These are phyloP conservation scores for Zasmidium citrigriseum DNA, from an alignment of 2,329 filamentous ascomycete species.

Conservation along the genomic window DNA sequence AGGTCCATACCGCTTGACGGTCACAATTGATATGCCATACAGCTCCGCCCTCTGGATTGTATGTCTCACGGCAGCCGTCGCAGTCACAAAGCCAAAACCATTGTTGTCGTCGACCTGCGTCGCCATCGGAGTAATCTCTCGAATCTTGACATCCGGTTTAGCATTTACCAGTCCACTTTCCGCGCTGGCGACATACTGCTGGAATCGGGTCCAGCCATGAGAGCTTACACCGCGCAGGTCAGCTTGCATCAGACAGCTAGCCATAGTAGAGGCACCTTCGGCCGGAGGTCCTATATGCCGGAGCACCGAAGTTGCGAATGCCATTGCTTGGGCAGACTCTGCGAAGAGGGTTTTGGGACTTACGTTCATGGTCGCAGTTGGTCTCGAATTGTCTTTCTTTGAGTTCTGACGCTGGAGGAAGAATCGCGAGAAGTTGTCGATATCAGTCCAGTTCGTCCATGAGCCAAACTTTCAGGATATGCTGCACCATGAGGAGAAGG, in stretches of 20 bases:
- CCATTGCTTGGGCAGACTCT: background rate
- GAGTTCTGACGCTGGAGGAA: no score
- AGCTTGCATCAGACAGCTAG: constrained; percentile 66
- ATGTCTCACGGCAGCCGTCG: constrained; percentile 62
- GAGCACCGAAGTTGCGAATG: background rate
- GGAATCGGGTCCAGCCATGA: constrained; percentile 73
- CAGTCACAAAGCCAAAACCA: constrained; percentile 72
- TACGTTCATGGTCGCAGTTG: no score
- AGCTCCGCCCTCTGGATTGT: constrained; percentile 66
- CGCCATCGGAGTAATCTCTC: constrained; percentile 67
- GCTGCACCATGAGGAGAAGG: no score
- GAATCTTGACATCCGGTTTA: constrained; percentile 57
- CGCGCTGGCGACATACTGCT: constrained; percentile 68
- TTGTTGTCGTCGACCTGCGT: constrained; percentile 67
- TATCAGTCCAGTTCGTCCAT: no score
- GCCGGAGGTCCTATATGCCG: background rate
- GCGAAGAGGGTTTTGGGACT: background rate
- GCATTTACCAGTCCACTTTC: constrained; percentile 51
- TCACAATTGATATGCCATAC: constrained; percentile 72
- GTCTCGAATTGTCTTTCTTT: no score
- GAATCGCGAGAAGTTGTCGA: no score
- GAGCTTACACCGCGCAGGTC: constrained; percentile 77
- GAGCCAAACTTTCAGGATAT: no score
- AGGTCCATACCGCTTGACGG: constrained; percentile 50
- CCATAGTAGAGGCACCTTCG: constrained; percentile 2